phyloP scores from a whole-genome alignment of 2,329 filamentous ascomycete species.

The Colletotrichum costaricense region DNA sequence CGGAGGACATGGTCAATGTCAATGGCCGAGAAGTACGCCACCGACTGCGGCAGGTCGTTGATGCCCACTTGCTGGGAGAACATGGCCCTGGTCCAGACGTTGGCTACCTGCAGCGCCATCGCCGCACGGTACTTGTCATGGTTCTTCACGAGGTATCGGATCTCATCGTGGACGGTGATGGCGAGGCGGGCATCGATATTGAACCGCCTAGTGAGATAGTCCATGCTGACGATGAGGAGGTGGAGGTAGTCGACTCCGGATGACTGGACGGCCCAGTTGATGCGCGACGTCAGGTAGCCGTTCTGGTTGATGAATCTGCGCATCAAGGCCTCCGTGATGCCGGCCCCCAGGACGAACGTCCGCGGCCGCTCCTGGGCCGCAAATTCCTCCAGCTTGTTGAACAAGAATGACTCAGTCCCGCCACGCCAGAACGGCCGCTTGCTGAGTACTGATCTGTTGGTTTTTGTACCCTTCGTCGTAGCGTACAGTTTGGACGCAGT shows the following conservation, averaged over 20 bases:
- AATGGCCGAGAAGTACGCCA: conserved; percentile 94
- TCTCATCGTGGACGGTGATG: conserved; percentile 98
- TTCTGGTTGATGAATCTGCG: conserved; percentile 87
- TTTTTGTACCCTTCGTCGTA: conserved; percentile 91
- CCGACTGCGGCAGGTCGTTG: conserved; percentile 91
- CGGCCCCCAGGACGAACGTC: conserved; percentile 92
- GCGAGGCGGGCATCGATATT: conserved; percentile 87
- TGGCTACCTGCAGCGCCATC: conserved; percentile 93
- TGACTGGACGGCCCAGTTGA: conserved; percentile 99
- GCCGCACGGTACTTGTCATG: conserved; percentile 89
- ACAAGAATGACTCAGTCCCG: conserved; percentile 96
- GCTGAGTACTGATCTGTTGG: conserved; percentile 76
- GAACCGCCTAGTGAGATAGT: conserved; percentile 88
- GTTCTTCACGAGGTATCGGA: conserved; percentile 89
- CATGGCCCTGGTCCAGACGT: conserved; percentile 97
- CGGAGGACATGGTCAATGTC: conserved; percentile 96
- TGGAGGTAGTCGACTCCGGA: conserved; percentile 98
- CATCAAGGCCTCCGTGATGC: conserved; percentile 96
- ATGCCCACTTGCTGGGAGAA: conserved; percentile 98
- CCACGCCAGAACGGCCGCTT: conserved; percentile 91
- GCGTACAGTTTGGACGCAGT: conserved; percentile 86
- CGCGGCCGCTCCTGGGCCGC: conserved; percentile 92
- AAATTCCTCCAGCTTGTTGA: conserved; percentile 98
- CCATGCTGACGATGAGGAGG: conserved; percentile 92
- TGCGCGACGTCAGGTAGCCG: conserved; percentile 93